Percentiles rank a stretch among this genome's conserved stretches.
Evolutionary conservation across 257 asterid genomes (phyloP).

Genomic region (Petrea volubilis): DNA sequence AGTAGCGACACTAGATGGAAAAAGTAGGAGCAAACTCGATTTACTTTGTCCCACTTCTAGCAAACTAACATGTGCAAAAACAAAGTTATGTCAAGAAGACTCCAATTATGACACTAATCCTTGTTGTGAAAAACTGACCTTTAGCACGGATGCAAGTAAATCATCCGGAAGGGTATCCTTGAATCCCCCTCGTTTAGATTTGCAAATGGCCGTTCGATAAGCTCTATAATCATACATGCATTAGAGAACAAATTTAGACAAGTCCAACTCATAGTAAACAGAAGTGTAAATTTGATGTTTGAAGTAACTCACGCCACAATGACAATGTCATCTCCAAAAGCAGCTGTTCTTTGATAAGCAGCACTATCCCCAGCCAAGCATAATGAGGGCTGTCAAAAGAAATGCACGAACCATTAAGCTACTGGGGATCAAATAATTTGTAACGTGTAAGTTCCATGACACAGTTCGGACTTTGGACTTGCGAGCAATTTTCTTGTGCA

Average conservation of each 20-base stretch:
- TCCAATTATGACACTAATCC: no score
- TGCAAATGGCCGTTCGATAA: constrained; percentile 83
- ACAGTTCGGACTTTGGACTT: no score
- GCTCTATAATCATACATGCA: constrained; percentile 25
- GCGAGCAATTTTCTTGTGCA: no score
- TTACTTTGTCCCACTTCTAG: background rate
- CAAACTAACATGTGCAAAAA: no score
- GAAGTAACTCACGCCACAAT: constrained; percentile 77
- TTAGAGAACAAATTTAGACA: background rate
- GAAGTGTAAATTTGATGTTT: background rate
- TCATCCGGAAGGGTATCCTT: constrained; percentile 90
- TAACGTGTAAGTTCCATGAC: no score
- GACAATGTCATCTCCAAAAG: constrained; percentile 83
- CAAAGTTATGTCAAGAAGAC: no score
- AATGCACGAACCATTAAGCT: background rate
- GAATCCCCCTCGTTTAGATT: constrained; percentile 80
- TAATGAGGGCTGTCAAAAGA: constrained; percentile 50
- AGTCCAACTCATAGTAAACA: background rate
- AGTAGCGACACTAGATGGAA: no score
- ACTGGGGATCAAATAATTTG: no score
- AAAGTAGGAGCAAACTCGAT: background rate
- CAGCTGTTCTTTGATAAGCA: constrained; percentile 48
- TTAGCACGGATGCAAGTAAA: constrained; percentile 82
- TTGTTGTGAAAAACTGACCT: no score
- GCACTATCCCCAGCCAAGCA: constrained; percentile 57